Conservation (phyloP, 2,329 filamentous ascomycete species). For the Sporothrix mexicana region DNA sequence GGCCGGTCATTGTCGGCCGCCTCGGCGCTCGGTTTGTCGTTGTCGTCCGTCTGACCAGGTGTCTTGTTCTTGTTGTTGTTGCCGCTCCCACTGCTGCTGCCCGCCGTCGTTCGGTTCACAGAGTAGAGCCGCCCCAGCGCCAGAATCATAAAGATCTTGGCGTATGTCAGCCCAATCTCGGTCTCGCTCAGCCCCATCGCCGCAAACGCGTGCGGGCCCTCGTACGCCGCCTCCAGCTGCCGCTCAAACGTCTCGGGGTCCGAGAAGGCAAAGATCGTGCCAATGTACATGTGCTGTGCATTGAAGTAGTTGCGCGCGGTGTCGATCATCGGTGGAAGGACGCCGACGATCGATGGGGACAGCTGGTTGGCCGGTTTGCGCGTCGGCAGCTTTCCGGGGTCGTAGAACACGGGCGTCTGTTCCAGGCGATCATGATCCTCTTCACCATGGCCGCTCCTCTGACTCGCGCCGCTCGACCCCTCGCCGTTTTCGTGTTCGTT, state of each 20-base stretch:
- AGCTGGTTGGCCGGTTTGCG: conserved; percentile 37
- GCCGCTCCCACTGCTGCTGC: conserved; percentile 44
- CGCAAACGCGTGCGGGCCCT: conserved; percentile 42
- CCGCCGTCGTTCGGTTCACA: conserved; percentile 58
- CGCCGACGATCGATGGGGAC: conserved; percentile 37
- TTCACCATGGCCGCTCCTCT: conserved; percentile 42
- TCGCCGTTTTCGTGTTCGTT: too few relatives aligned
- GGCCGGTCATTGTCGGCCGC: conserved; percentile 44
- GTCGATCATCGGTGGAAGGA: conserved; percentile 55
- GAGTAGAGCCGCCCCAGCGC: conserved; percentile 64
- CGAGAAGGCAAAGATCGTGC: conserved; percentile 62
- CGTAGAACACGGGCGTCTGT: conserved; percentile 44
- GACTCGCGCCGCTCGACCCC: neutral
- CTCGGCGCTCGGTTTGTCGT: neutral
- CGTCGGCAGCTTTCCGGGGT: conserved; percentile 46
- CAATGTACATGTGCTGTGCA: conserved; percentile 62
- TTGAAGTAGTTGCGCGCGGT: conserved; percentile 51
- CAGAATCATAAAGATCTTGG: conserved; percentile 59
- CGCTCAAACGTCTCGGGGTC: conserved; percentile 55
- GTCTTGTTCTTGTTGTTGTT: conserved; percentile 42
- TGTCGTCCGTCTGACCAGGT: neutral
- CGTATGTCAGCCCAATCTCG: conserved; percentile 56
- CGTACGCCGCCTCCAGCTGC: conserved; percentile 53
- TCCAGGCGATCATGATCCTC: conserved; percentile 37
- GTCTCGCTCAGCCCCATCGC: conserved; percentile 48